Conservation (phyloP, 306 rosid genomes). For the Parietaria judaica region DNA sequence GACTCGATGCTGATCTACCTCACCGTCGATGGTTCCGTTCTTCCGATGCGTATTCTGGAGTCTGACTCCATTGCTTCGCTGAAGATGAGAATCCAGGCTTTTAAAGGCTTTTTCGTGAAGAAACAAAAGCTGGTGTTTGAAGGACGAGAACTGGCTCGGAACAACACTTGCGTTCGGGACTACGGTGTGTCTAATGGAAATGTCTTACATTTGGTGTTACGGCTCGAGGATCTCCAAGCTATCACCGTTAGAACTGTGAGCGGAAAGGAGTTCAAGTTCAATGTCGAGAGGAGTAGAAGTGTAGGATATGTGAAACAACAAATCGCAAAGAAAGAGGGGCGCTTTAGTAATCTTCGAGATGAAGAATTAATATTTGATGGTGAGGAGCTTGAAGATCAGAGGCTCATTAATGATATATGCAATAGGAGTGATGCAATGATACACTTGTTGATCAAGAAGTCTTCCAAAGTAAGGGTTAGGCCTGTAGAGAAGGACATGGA, state of each 20-base stretch:
- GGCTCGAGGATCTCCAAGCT: conserved; percentile 60
- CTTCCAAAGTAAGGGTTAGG: conserved; percentile 56
- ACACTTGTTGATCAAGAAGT: conserved; percentile 49
- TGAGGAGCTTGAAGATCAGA: conserved; percentile 68
- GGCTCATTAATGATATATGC: conserved; percentile 57
- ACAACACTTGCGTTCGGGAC: conserved; percentile 46
- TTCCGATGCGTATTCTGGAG: conserved; percentile 54
- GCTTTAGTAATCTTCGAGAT: conserved; percentile 35
- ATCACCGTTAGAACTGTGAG: conserved; percentile 51
- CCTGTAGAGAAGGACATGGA: conserved; percentile 51
- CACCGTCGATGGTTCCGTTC: conserved; percentile 49
- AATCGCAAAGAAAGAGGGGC: conserved; percentile 47
- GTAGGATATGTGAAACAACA: conserved; percentile 65
- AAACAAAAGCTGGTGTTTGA: conserved; percentile 61
- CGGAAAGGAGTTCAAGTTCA: conserved; percentile 59
- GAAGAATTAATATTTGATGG: conserved; percentile 62
- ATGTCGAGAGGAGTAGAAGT: conserved; percentile 57
- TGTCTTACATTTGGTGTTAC: conserved; percentile 51
- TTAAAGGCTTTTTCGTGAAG: conserved; percentile 50
- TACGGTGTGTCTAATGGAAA: conserved; percentile 69
- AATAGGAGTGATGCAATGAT: conserved; percentile 35
- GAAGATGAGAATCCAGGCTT: conserved; percentile 67
- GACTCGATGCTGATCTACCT: conserved; percentile 51
- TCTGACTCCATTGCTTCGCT: conserved; percentile 68
- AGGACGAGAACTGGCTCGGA: conserved; percentile 68